Base-by-base conservation (phyloP, 2,329 filamentous ascomycete genomes). In the Paraconiothyrium brasiliense region DNA sequence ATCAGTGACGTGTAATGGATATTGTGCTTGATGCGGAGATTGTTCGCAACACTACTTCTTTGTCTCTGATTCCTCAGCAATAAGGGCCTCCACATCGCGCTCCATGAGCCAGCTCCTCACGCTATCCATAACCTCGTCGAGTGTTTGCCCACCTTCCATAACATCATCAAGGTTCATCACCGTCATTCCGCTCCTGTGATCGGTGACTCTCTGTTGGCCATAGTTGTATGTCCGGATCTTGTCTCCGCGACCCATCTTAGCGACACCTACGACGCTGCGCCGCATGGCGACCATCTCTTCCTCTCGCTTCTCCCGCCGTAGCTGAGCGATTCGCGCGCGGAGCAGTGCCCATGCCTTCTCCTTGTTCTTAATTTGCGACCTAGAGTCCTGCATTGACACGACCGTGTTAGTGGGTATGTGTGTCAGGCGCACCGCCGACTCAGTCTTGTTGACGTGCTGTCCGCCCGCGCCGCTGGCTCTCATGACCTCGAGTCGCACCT, bases 401-500 rank as follows among this genome's bases (percentile, higher is more conserved):
- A 92, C 88, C 0, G 89, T 95, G 48, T 91, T 92, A 0, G 93
- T 97, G 2, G 95, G 95, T 7, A 91, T 80, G 81, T 99, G 95
- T 1, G 94, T 98, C 71, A 99, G 84, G 10, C 95, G 90, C 63
- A 99, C 92, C 3, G 95, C 95, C 34, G 93, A 97, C 81, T 99
- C 95, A 0, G 95, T 99, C 78, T 94, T 97, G 82, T 99, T 99
- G 76, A 99, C 95, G 80, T 99, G 95, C 82, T 99, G 95, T 0
- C 95, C 95, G 35, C 95, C 95, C 0, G 95, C 94, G 62, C 95
- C 95, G 49, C 92, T 85, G 0, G 95, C 93, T 16, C 94, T 87
- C 94, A 98, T 97, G 63, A 93, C 92, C 76, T 99, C 95, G 22
- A 88, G 84, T 55, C 86, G 86, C 27, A 99, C 93, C 61, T 99